Base-by-base conservation (phyloP, 768 basidiomycete genomes). In the Podaxis rugospora region DNA sequence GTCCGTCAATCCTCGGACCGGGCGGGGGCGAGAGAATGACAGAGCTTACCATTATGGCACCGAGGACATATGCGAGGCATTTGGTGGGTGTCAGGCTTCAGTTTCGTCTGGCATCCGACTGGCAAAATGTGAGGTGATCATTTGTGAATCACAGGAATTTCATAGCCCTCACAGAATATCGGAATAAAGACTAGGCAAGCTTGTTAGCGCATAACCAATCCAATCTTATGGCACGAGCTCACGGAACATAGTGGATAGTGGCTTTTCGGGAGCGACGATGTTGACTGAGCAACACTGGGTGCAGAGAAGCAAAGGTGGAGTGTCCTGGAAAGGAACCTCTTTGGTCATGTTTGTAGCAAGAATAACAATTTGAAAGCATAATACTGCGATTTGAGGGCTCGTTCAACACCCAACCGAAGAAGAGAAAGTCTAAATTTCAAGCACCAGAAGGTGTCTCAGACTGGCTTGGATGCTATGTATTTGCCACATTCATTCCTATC, bases 51-150 rank as follows among this genome's bases (percentile, higher is more conserved):
- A 62, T 92, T 90, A 68, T 89, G 78, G 66, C 90, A 92, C 55
- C 82, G 79, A 14, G 90, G 90, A 67, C 90, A 92, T 55, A 88
- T 67, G 55, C 83, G 79, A 21, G 83, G 71, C 7, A 75, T 78
- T 56, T 79, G 76, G 54, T 82, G 75, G 23, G 81, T 82, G 28
- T 84, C 79, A 9, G 85, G 78, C 63, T 82, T 84, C 63, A 88
- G 67, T 63, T 74, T 83, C 35, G 83, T 85, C 56, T 82, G 79
- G 70, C 87, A 87, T 47, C 89, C 89, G 66, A 89, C 90, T 92
- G 65, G 42, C 23, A 56, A 36, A 18, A 44, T 57, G 40, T 49
- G 32, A 44, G 52, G 46, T 42, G 55, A 39, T 27, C 40, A 21
- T 47, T 28, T 25, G 32, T 51, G 59, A 57, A 56, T 55, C 62